Conservation (phyloP, 2,329 filamentous ascomycete species). For the Blastomyces silverae region DNA sequence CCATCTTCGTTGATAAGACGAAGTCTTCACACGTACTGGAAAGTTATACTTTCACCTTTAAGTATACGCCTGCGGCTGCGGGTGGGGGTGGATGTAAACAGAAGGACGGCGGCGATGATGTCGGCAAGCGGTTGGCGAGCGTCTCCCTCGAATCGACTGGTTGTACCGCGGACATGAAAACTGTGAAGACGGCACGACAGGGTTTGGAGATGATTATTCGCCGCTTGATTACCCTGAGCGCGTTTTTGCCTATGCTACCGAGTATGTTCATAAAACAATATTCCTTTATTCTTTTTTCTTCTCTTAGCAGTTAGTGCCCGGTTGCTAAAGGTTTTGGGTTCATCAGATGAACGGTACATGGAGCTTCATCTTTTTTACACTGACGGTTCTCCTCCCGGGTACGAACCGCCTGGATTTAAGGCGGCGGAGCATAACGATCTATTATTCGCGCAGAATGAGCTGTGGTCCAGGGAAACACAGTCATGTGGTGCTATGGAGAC, state of each 20-base stretch:
- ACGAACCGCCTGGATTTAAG: constrained; percentile 41
- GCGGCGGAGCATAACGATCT: constrained; percentile 28
- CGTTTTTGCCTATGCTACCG: constrained; percentile 39
- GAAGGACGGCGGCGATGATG: constrained; percentile 20
- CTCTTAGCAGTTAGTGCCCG: neutral
- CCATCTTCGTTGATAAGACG: constrained; percentile 39
- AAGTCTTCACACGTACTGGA: constrained; percentile 41
- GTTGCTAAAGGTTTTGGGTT: constrained; percentile 13
- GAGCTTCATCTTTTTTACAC: constrained; percentile 43
- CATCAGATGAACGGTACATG: constrained; percentile 36
- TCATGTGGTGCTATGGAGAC: constrained; percentile 32
- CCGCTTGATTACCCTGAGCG: constrained; percentile 35
- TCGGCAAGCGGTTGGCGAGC: constrained; percentile 28
- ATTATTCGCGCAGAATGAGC: constrained; percentile 34
- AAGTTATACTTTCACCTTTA: constrained; percentile 46
- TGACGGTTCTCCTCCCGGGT: constrained; percentile 34
- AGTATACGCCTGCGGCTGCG: constrained; percentile 29
- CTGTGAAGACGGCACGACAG: constrained; percentile 36
- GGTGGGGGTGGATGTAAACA: constrained; percentile 22
- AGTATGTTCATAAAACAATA: constrained; percentile 27
- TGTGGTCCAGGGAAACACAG: constrained; percentile 35
- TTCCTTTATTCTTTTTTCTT: neutral
- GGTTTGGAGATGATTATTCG: constrained; percentile 42
- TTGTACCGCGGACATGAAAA: constrained; percentile 31
- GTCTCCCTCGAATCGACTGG: constrained; percentile 28